Evolutionary conservation across 768 basidiomycete genomes (phyloP).

Genomic region (Russula ochroleuca): DNA sequence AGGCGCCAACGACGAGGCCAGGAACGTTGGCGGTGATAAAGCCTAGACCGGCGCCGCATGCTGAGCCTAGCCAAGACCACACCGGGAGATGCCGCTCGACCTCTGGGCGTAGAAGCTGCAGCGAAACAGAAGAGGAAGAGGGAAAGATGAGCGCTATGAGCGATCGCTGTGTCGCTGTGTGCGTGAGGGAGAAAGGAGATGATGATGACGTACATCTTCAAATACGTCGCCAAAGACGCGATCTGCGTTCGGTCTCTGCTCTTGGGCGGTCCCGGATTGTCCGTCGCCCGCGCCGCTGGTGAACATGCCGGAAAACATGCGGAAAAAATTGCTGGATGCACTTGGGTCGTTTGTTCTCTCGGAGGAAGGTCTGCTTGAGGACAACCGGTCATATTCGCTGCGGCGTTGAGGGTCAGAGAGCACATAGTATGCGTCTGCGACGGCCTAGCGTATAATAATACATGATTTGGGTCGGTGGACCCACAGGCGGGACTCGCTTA

Average conservation of each 20-base stretch:
- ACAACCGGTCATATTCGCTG: constrained; percentile 66
- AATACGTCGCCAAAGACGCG: constrained; percentile 86
- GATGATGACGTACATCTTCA: constrained; percentile 61
- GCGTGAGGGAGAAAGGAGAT: background rate
- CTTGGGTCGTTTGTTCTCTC: constrained; percentile 59
- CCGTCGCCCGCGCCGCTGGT: constrained; percentile 32
- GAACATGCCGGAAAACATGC: constrained; percentile 72
- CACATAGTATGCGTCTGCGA: constrained; percentile 94
- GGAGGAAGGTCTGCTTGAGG: constrained; percentile 47
- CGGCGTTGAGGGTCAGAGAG: constrained; percentile 74
- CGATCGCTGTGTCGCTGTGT: background rate
- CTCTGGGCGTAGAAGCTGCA: constrained; percentile 75
- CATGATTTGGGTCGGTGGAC: background rate
- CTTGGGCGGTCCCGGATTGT: constrained; percentile 33
- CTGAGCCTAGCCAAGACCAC: constrained; percentile 72
- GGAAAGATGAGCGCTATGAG: too few relatives aligned
- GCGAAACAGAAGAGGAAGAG: background rate
- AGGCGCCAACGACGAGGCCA: constrained; percentile 79
- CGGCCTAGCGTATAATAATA: constrained; percentile 45
- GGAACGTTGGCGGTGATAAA: constrained; percentile 71
- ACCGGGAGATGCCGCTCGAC: constrained; percentile 64
- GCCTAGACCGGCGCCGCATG: constrained; percentile 57
- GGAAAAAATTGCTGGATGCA: constrained; percentile 71
- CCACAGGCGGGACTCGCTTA: constrained; percentile 29
- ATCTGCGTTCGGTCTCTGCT: constrained; percentile 64